phyloP scores from a whole-genome alignment of 2,329 filamentous ascomycete genomes.

The Aspergillus brasiliensis region DNA sequence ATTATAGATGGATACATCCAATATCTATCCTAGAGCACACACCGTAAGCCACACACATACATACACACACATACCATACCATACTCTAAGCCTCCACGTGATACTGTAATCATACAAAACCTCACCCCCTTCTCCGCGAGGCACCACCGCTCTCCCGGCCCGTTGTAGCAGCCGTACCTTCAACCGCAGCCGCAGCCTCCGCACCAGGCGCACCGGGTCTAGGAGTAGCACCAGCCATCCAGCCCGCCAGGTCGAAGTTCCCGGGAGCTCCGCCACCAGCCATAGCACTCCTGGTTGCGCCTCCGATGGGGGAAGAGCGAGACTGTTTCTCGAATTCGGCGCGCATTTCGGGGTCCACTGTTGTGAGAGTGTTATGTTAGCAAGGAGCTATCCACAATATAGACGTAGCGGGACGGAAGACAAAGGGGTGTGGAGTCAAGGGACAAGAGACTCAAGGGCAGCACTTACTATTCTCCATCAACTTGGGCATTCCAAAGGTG shows the following conservation, averaged over 20 bases:
- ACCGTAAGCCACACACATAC: background rate
- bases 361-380: background rate
- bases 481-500: conserved; percentile 90
- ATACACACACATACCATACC: too few species aligned
- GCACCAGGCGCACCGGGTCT: conserved; percentile 24
- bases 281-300: conserved; percentile 61
- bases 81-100: too few species aligned
- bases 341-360: conserved; percentile 95
- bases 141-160: conserved; percentile 32
- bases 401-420: background rate
- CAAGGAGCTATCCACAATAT: background rate
- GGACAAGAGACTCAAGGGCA: conserved; percentile 3
- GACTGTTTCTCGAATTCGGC: conserved; percentile 92
- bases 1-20: too few species aligned
- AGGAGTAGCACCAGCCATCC: conserved; percentile 62
- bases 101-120: background rate
- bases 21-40: background rate
- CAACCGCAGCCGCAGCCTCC: conserved; percentile 24
- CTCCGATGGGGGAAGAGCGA: conserved; percentile 69
- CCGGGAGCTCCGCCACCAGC: conserved; percentile 58
- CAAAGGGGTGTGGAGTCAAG: background rate
- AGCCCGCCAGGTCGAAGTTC: conserved; percentile 69
- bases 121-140: background rate
- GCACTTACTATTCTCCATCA: conserved; percentile 87
- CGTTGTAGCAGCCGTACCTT: conserved; percentile 29